Base-by-base conservation (phyloP, 1,284 basidiomycete species). In the Boletellus deceptivus region DNA sequence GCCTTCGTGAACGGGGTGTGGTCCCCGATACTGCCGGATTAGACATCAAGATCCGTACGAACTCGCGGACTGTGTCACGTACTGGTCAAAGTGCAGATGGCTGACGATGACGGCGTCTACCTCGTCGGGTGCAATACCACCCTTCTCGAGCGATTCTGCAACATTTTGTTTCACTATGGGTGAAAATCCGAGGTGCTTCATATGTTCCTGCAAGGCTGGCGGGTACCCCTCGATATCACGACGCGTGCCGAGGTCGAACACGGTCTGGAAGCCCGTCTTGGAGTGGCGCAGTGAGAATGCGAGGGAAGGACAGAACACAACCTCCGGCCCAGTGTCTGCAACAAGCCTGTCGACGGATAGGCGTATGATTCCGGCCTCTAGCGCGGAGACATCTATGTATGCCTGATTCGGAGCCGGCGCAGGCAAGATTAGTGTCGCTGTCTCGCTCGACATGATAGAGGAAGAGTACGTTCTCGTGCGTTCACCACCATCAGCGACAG, bases 171-270 rank as follows among this genome's bases (percentile, higher is more conserved):
- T 59, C 8, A 54, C 61, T 5, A 24, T 52, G 17, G 77, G 62
- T 8, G 61, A 54, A 24, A 72, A 59, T 10, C 65, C 62, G 39
- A 68, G 70, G 6, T 27, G 25, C 13, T 58, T 52, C 33, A 73
- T 39, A 11, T 57, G 60, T 57, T 63, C 40, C 45, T 65, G 59
- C 17, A 62, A 50, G 0, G 53, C 58, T 0, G 74, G 75, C 0
- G 78, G 72, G 39, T 72, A 71, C 7, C 62, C 70, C n/a, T 75
- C 62, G 60, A 70, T 64, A 59, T 82, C 75, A 35, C 71, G 71
- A 25, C 76, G 72, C 18, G 76, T 70, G 16, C 80, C 80, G 14
- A 83, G 71, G 56, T 83, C 81, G 52, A 83, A 81, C 13, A 82
- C 60, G 48, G 82, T 59, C 36, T 68, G 71, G 31, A 69, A 61